These are phyloP conservation scores for Coriaria nepalensis DNA, from an alignment of 306 rosid species.

Conservation along the genomic window DNA sequence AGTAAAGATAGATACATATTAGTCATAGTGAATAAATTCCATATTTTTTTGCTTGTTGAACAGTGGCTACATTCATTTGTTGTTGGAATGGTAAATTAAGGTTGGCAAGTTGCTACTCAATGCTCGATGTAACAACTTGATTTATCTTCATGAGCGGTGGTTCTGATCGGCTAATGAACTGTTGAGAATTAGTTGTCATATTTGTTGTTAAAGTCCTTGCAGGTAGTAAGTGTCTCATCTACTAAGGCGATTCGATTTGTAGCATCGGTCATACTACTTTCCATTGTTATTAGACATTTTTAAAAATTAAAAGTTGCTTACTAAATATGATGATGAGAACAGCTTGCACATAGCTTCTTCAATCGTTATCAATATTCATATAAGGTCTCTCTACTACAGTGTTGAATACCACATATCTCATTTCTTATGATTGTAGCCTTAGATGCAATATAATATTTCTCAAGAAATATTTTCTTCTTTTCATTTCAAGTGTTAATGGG, in stretches of 20 bases:
- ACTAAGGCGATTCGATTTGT: background rate
- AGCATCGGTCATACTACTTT: background rate
- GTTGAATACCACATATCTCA: background rate
- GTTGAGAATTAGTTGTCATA: background rate
- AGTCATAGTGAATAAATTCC: too few species aligned
- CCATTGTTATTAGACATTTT: background rate
- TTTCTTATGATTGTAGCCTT: background rate
- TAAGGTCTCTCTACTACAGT: background rate
- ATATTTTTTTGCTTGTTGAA: too few species aligned
- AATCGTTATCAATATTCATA: background rate
- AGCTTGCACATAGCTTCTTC: background rate
- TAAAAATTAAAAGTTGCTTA: background rate
- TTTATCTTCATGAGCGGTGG: background rate
- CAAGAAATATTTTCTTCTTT: background rate
- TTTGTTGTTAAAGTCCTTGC: background rate
- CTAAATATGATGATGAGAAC: background rate
- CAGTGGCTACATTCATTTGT: too few species aligned
- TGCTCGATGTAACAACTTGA: too few species aligned
- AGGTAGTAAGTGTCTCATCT: background rate
- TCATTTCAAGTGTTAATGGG: too few species aligned
- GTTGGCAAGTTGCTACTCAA: too few species aligned
- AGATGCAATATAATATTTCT: background rate
- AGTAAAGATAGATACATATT: too few species aligned
- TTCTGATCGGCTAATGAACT: background rate
- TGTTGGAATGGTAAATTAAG: too few species aligned